Conservation (phyloP, 2,329 filamentous ascomycete genomes). For the Aspergillus luchuensis region DNA sequence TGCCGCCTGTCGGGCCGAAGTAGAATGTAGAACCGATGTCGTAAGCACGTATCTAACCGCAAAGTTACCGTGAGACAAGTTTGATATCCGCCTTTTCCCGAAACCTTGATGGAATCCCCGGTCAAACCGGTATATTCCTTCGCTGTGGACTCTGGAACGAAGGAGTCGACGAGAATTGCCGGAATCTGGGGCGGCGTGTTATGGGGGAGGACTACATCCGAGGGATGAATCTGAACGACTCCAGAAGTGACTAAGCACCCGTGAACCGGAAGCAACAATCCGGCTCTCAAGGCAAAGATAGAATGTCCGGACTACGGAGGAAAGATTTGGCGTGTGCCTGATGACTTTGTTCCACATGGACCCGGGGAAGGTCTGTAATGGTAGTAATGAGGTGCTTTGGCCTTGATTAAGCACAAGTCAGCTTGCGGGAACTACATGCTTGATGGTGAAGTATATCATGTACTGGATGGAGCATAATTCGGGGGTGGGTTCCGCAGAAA, state of each 20-base stretch:
- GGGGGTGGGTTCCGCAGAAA: no score
- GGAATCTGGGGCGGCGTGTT: conserved; percentile 9
- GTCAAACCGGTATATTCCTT: conserved; percentile 19
- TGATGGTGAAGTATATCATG: no score
- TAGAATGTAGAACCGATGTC: conserved; percentile 9
- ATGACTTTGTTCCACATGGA: not conserved
- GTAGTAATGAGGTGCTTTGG: not conserved
- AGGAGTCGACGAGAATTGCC: conserved; percentile 28
- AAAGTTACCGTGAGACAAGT: conserved; percentile 22
- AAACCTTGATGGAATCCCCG: conserved; percentile 16
- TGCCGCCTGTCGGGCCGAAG: conserved; percentile 33
- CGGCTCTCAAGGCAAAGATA: not conserved
- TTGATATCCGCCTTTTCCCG: conserved; percentile 39
- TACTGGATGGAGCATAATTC: no score
- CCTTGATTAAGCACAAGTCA: not conserved
- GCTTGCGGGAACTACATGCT: not conserved
- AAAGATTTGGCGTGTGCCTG: not conserved
- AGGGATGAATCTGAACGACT: not conserved
- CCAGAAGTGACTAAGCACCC: not conserved
- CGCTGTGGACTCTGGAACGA: not conserved
- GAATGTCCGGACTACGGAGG: not conserved
- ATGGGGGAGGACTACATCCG: not conserved
- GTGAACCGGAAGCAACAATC: not conserved
- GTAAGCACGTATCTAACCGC: conserved; percentile 8
- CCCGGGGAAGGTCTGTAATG: not conserved